Evolutionary conservation across 2,329 filamentous ascomycete species (phyloP), one percentile per base, ranked within the genome.

Genomic region (Stachybotrys elegans): DNA sequence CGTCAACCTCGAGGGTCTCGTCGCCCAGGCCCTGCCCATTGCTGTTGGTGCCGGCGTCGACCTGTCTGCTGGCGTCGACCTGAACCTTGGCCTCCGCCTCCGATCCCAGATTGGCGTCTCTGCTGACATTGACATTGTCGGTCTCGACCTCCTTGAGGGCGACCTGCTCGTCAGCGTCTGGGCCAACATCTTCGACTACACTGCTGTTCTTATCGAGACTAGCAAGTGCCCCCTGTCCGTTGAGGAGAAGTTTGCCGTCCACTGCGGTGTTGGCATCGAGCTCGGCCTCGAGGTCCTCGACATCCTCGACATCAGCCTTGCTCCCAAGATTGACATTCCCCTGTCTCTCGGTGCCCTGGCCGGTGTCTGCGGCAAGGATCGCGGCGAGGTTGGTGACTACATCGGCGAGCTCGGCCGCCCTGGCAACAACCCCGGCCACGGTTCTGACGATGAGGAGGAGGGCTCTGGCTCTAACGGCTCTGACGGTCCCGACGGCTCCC

Each of bases 101-200:
- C 72, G 73, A 43, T 63, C 71, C 4, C 68, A 76, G 52, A 66
- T 70, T 36, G 72, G 66, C 35, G 56, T 68, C 14, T 52, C 61
- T 22, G 60, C 68, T 14, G 59, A 63, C 2, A 48, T 58, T 16
- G 47, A 56, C 3, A 56, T 58, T 13, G 48, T 55, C 11, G 46
- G 43, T 16, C 49, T 58, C 17, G 52, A 56, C 4, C 50, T 68
- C 4, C 50, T 68, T 4, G 63, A 65, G 32, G 63, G 71, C 19
- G 70, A 67, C 50, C 66, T 71, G 25, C 67, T 69, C 51, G 48
- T 72, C 13, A 65, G 63, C 35, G 59, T 79, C 35, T 79, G 67
- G 55, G 69, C 70, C 45, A 73, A 79, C 59, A 56, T 81, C 6
- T 67, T 76, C n/a, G 71, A 80, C 52, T 76, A 79, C 57, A 66